Evolutionary conservation across 2,329 filamentous ascomycete genomes (phyloP).

Genomic region (Dothideomycetes sp.): DNA sequence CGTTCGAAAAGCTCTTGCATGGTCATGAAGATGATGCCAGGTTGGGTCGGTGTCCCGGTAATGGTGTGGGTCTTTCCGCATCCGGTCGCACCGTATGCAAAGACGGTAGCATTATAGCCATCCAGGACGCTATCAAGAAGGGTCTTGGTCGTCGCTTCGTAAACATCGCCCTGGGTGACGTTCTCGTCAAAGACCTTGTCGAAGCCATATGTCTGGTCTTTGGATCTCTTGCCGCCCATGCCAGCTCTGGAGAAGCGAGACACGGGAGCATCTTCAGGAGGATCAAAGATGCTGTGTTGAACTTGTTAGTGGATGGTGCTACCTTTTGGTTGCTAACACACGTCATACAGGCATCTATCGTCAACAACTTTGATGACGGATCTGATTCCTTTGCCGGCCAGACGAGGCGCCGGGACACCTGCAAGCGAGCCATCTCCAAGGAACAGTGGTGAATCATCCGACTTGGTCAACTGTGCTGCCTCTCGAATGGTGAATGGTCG

Average conservation of each 20-base stretch:
- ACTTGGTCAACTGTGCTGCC: constrained; percentile 74
- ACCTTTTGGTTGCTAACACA: neutral
- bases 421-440: constrained; percentile 94
- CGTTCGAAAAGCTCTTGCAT: constrained; percentile 99
- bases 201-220: constrained; percentile 96
- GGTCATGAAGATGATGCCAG: constrained; percentile 95
- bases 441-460: constrained; percentile 80
- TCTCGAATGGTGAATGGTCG: constrained; percentile 73
- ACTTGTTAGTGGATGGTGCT: constrained; percentile 8
- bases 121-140: constrained; percentile 94
- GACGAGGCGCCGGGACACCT: constrained; percentile 65
- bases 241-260: constrained; percentile 78
- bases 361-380: constrained; percentile 94
- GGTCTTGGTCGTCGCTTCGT: constrained; percentile 79
- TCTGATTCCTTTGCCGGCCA: constrained; percentile 75
- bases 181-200: constrained; percentile 96
- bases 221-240: constrained; percentile 79
- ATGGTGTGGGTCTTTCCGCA: constrained; percentile 99
- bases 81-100: constrained; percentile 93
- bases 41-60: constrained; percentile 74
- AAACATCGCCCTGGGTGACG: constrained; percentile 82
- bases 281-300: constrained; percentile 79
- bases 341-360: constrained; percentile 78
- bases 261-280: constrained; percentile 86
- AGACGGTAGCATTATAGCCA: constrained; percentile 97